Percentiles rank a stretch among this genome's conserved stretches.
Evolutionary conservation across 495 filamentous ascomycete species (phyloP).

Genomic region (Neurospora tetrasperma): DNA sequence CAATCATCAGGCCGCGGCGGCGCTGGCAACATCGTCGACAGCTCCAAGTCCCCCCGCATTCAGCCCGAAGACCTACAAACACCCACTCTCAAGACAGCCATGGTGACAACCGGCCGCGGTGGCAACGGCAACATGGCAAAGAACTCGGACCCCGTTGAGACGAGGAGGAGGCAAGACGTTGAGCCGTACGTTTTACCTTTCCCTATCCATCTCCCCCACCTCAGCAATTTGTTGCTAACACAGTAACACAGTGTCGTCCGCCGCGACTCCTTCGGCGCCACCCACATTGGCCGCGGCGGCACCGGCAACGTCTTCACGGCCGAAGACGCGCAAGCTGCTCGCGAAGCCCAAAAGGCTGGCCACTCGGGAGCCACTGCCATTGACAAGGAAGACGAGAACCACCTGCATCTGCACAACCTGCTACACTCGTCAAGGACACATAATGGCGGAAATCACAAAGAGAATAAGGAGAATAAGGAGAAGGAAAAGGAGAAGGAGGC

Average conservation of each 20-base stretch:
- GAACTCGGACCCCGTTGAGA: constrained; percentile 55
- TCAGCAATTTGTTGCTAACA: constrained; percentile 5
- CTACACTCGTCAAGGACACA: background rate
- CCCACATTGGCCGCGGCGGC: constrained; percentile 45
- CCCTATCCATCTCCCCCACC: background rate
- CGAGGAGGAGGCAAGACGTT: constrained; percentile 75
- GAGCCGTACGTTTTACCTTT: constrained; percentile 35
- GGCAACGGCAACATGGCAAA: constrained; percentile 63
- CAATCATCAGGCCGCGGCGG: constrained; percentile 44
- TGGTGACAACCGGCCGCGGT: constrained; percentile 70
- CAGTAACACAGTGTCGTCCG: constrained; percentile 25
- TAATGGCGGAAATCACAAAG: background rate
- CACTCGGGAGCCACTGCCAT: background rate
- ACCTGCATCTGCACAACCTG: constrained; percentile 3
- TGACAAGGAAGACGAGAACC: constrained; percentile 2
- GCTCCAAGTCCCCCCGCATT: constrained; percentile 36
- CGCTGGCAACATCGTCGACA: constrained; percentile 65
- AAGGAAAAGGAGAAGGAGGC: constrained; percentile 7
- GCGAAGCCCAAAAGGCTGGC: constrained; percentile 25
- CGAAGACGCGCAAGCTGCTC: constrained; percentile 27
- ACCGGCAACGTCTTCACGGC: constrained; percentile 44
- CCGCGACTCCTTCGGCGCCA: constrained; percentile 24
- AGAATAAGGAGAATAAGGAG: constrained; percentile 1
- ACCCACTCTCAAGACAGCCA: constrained; percentile 67
- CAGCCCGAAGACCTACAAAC: constrained; percentile 58